Percentiles rank a stretch among this genome's conserved stretches.
Conservation (phyloP, 805 yeast species). For the Cyberlindnera euphorbiae region DNA sequence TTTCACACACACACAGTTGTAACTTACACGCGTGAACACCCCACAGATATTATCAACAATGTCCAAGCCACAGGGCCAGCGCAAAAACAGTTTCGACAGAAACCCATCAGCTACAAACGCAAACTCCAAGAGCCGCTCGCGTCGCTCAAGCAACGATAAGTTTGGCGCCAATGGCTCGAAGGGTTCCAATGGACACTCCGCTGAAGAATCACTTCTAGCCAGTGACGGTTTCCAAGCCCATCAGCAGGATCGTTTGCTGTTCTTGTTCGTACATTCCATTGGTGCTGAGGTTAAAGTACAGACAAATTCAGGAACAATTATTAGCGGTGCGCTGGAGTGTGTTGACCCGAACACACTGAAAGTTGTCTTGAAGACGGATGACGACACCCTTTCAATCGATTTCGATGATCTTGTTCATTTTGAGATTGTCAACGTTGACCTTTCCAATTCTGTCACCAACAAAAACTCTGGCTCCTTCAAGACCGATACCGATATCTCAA, state of each 20-base stretch:
- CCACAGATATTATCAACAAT: conserved; percentile 1
- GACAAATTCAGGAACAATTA: conserved; percentile 54
- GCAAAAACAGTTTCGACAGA: not conserved
- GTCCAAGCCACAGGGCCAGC: conserved; percentile 14
- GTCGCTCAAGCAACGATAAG: conserved; percentile 12
- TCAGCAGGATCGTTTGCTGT: conserved; percentile 49
- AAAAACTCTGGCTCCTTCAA: conserved; percentile 42
- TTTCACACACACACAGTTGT: too few species aligned
- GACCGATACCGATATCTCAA: conserved; percentile 76
- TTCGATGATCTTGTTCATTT: conserved; percentile 36
- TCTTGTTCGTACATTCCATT: conserved; percentile 50
- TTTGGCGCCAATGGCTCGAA: conserved; percentile 6
- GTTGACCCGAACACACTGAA: conserved; percentile 43
- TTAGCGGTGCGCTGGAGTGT: conserved; percentile 55
- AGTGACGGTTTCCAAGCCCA: conserved; percentile 26
- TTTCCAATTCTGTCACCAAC: conserved; percentile 16
- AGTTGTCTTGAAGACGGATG: conserved; percentile 29
- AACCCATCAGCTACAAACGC: conserved; percentile 8
- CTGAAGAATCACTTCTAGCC: conserved; percentile 7
- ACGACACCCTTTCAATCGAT: conserved; percentile 23
- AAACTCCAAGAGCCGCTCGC: conserved; percentile 12
- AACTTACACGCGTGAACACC: too few species aligned
- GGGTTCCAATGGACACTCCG: conserved; percentile 1
- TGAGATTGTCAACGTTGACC: conserved; percentile 32
- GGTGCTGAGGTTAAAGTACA: conserved; percentile 57